These are phyloP conservation scores for Gymnopus androsaceus DNA, from an alignment of 1,284 basidiomycete species.

Conservation along the genomic window DNA sequence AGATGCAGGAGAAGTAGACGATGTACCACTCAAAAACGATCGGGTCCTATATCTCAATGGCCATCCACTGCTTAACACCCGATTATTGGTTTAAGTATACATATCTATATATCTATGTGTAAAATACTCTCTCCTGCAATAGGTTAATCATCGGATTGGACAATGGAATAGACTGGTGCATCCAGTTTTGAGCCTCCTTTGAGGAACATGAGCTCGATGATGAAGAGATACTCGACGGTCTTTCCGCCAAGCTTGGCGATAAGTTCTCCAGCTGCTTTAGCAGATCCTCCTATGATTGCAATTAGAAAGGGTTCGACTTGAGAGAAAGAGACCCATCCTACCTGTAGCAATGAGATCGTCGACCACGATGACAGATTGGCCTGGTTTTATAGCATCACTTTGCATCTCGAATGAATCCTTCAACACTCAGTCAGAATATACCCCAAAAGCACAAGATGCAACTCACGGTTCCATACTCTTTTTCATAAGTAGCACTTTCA, in stretches of 20 bases:
- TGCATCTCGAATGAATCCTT: slow-evolving; percentile 97
- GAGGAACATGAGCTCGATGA: slow-evolving; percentile 87
- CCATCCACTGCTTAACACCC: slow-evolving; percentile 74
- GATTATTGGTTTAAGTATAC: slow-evolving; percentile 54
- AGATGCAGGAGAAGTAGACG: slow-evolving; percentile 21
- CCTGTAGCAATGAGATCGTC: slow-evolving; percentile 98
- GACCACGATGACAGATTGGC: slow-evolving; percentile 86
- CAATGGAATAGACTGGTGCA: slow-evolving; percentile 85
- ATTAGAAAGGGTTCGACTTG: background rate
- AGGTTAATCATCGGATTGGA: slow-evolving; percentile 71
- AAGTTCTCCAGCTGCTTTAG: slow-evolving; percentile 91
- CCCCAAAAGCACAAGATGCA: slow-evolving; percentile 6
- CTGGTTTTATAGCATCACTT: slow-evolving; percentile 78
- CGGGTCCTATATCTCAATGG: slow-evolving; percentile 76
- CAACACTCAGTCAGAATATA: background rate
- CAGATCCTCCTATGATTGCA: slow-evolving; percentile 77
- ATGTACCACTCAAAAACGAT: slow-evolving; percentile 25
- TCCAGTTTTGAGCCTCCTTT: slow-evolving; percentile 80
- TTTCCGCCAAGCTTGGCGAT: slow-evolving; percentile 82
- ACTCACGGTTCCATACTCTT: slow-evolving; percentile 89
- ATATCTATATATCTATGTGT: slow-evolving; percentile 8
- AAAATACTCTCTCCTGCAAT: background rate
- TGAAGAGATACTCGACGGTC: slow-evolving; percentile 92
- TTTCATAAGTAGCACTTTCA: slow-evolving; percentile 79
- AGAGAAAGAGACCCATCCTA: slow-evolving; percentile 30